Evolutionary conservation across 108 stramenopile species (phyloP).

Genomic region (Cyclotella cryptica): DNA sequence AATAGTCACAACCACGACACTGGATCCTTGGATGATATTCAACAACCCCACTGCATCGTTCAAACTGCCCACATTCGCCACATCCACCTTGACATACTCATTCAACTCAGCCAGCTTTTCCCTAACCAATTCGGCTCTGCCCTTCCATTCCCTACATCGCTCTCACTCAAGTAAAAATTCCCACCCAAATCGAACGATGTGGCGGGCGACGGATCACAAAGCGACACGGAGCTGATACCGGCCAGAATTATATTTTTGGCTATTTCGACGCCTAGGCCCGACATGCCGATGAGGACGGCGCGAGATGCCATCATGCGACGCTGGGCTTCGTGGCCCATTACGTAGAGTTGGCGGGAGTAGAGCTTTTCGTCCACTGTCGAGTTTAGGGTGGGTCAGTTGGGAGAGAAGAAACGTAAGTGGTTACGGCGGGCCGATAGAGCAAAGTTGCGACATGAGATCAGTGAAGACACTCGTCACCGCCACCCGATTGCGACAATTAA

Average conservation of each 20-base stretch:
- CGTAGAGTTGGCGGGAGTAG: slow-evolving; percentile 98
- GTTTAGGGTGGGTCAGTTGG: not conserved
- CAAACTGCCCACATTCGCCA: slow-evolving; percentile 64
- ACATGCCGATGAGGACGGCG: slow-evolving; percentile 90
- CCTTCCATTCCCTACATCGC: slow-evolving; percentile 34
- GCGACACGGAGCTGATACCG: slow-evolving; percentile 78
- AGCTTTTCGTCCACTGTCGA: slow-evolving; percentile 91
- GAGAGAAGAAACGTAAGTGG: not conserved
- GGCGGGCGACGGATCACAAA: slow-evolving; percentile 74
- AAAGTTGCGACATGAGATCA: not conserved
- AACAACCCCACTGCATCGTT: slow-evolving; percentile 56
- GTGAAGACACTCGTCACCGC: too few species aligned
- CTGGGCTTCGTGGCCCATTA: slow-evolving; percentile 99
- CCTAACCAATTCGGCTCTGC: slow-evolving; percentile 68
- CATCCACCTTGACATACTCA: slow-evolving; percentile 83
- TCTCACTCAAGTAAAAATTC: slow-evolving; percentile 80
- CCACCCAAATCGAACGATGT: slow-evolving; percentile 86
- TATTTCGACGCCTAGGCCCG: slow-evolving; percentile 94
- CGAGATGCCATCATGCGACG: slow-evolving; percentile 93
- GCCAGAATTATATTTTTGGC: slow-evolving; percentile 97
- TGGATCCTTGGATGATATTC: slow-evolving; percentile 58
- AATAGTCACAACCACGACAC: slow-evolving; percentile 72
- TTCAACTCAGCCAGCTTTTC: slow-evolving; percentile 83
- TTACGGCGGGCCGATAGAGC: too few species aligned
- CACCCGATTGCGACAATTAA: not conserved